Conservation (phyloP, 257 asterid genomes). For the Lycium barbarum region DNA sequence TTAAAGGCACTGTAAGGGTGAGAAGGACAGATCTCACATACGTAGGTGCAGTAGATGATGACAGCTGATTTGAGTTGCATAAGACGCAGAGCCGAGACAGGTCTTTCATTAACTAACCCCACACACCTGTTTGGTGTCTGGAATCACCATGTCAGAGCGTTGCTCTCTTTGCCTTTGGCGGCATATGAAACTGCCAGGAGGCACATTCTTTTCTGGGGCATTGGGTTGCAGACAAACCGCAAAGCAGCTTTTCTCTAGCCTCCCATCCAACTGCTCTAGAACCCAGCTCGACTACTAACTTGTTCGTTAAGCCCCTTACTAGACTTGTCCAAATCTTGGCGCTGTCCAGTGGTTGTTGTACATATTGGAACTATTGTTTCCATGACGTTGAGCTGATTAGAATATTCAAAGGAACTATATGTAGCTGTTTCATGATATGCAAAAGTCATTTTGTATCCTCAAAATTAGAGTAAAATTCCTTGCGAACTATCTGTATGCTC, state of each 20-base stretch:
- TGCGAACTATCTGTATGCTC: neutral
- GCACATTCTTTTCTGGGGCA: slow-evolving; percentile 55
- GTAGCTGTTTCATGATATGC: slow-evolving; percentile 57
- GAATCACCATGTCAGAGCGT: slow-evolving; percentile 32
- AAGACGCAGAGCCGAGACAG: slow-evolving; percentile 33
- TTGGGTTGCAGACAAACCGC: slow-evolving; percentile 29
- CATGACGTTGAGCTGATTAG: slow-evolving; percentile 45
- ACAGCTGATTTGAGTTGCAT: slow-evolving; percentile 61
- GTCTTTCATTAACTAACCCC: slow-evolving; percentile 19
- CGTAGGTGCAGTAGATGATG: slow-evolving; percentile 87
- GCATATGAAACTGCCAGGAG: slow-evolving; percentile 48
- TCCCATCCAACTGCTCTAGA: slow-evolving; percentile 38
- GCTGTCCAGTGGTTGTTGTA: slow-evolving; percentile 57
- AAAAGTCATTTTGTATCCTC: slow-evolving; percentile 31
- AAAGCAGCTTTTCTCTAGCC: slow-evolving; percentile 33
- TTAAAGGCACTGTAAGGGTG: slow-evolving; percentile 84
- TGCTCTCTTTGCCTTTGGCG: slow-evolving; percentile 38
- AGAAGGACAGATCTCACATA: slow-evolving; percentile 86
- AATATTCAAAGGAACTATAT: slow-evolving; percentile 53
- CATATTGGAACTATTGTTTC: slow-evolving; percentile 50
- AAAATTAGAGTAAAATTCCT: neutral
- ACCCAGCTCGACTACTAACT: slow-evolving; percentile 63
- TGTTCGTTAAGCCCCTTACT: slow-evolving; percentile 44
- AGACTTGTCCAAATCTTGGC: slow-evolving; percentile 47
- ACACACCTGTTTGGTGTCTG: slow-evolving; percentile 28